phyloP scores from a whole-genome alignment of 2,329 filamentous ascomycete genomes.

The Trichoderma sp. region DNA sequence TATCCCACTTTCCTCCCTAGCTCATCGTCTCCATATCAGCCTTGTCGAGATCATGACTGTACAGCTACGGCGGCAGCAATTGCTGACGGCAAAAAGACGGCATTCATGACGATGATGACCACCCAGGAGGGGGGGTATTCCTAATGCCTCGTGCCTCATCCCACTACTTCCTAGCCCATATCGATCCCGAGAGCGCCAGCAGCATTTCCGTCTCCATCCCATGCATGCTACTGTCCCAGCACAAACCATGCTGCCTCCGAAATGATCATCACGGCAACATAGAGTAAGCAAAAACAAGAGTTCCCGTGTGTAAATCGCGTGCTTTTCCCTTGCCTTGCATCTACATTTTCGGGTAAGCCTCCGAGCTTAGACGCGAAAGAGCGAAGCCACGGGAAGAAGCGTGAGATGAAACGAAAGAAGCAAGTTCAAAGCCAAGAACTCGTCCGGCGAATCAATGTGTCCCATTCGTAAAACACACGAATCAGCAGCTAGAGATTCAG shows the following conservation, averaged over 20 bases:
- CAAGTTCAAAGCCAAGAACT: not conserved
- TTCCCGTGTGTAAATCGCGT: not conserved
- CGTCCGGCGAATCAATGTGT: constrained; percentile 8
- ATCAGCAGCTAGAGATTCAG: constrained; percentile 20
- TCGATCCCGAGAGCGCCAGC: not conserved
- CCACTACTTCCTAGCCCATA: not conserved
- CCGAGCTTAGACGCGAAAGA: constrained; percentile 16
- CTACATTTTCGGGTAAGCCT: constrained; percentile 17
- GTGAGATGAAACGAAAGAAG: not conserved
- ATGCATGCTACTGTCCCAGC: not conserved
- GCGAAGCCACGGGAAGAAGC: not conserved
- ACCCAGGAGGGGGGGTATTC: not conserved
- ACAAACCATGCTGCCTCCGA: not conserved
- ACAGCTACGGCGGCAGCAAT: not conserved
- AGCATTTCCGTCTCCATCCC: not conserved
- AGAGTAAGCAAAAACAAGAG: not conserved
- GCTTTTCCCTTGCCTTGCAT: not conserved
- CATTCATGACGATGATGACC: not conserved
- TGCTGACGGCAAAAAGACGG: not conserved
- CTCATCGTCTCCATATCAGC: not conserved
- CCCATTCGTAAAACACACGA: constrained; percentile 21
- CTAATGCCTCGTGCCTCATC: not conserved
- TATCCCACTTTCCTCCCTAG: not conserved
- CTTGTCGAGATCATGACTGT: not conserved
- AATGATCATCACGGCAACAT: constrained; percentile 3